A percentile compares a stretch with the other conserved stretches of the same genome.
phyloP scores from a whole-genome alignment of 495 filamentous ascomycete species.

The Baudoinia panamericana region DNA sequence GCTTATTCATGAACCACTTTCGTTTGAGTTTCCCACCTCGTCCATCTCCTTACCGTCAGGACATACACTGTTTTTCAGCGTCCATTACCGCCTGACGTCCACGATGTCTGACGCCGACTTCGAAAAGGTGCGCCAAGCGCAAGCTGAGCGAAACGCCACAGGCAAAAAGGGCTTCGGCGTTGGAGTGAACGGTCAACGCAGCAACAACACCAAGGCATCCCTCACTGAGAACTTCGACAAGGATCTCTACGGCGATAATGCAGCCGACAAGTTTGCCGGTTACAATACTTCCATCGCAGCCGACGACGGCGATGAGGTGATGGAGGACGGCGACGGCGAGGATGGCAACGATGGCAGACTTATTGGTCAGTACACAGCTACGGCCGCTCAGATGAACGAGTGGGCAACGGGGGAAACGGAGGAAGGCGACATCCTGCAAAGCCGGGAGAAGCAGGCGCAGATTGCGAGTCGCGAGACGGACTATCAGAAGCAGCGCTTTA shows the following conservation, averaged over 20 bases:
- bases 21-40: too few relatives aligned
- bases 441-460: conserved; percentile 75
- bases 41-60: too few relatives aligned
- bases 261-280: conserved; percentile 70
- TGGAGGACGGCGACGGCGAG: conserved; percentile 76
- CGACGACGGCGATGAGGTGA: conserved; percentile 66
- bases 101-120: conserved; percentile 19
- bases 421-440: conserved; percentile 80
- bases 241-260: conserved; percentile 74
- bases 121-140: conserved; percentile 16
- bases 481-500: conserved; percentile 89
- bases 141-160: conserved; percentile 69
- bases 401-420: conserved; percentile 78
- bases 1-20: too few relatives aligned
- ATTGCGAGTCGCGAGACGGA: conserved; percentile 90
- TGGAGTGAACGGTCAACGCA: conserved; percentile 45
- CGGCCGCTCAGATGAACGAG: conserved; percentile 81
- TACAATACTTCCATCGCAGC: conserved; percentile 82
- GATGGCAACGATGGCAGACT: conserved; percentile 65
- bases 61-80: too few relatives aligned
- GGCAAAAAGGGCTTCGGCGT: conserved; percentile 76
- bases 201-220: conserved; percentile 90
- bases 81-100: background rate
- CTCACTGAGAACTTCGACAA: conserved; percentile 92
- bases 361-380: conserved; percentile 95